Evolutionary conservation across 1,284 basidiomycete species (phyloP).

Genomic region (Waitea zeae): DNA sequence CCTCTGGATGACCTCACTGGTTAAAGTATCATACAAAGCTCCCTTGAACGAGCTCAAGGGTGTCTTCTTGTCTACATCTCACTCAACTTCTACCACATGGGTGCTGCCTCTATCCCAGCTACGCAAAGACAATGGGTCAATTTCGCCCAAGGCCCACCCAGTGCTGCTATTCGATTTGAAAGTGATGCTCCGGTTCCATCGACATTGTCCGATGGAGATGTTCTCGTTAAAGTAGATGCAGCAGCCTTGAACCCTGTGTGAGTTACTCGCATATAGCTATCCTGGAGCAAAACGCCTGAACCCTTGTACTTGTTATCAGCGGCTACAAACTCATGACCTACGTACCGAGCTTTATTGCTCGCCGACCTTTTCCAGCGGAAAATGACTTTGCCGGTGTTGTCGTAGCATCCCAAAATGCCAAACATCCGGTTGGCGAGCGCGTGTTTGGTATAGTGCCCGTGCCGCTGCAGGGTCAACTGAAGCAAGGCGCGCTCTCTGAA

Average conservation of each 20-base stretch:
- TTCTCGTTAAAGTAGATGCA: slow-evolving; percentile 43
- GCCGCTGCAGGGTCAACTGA: slow-evolving; percentile 9
- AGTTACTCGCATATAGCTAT: slow-evolving; percentile 9
- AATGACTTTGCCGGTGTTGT: slow-evolving; percentile 46
- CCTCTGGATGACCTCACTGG: too few species aligned
- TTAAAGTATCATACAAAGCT: not conserved
- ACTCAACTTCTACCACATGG: not conserved
- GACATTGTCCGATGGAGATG: slow-evolving; percentile 24
- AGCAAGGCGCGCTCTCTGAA: slow-evolving; percentile 34
- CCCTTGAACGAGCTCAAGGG: not conserved
- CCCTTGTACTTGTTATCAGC: slow-evolving; percentile 12
- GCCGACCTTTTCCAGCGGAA: slow-evolving; percentile 34
- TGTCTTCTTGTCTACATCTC: not conserved
- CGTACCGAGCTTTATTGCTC: slow-evolving; percentile 28
- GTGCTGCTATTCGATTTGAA: slow-evolving; percentile 24
- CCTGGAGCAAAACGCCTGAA: slow-evolving; percentile 1
- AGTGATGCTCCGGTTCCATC: slow-evolving; percentile 27
- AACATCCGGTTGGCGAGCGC: slow-evolving; percentile 34
- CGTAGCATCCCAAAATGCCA: slow-evolving; percentile 30
- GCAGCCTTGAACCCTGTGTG: slow-evolving; percentile 55
- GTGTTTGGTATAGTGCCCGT: slow-evolving; percentile 35
- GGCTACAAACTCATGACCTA: slow-evolving; percentile 39
- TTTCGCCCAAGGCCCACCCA: slow-evolving; percentile 18
- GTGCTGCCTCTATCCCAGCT: slow-evolving; percentile 7
- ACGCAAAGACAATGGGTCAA: slow-evolving; percentile 19